Evolutionary conservation across 2,329 filamentous ascomycete genomes (phyloP).

Genomic region (Neofusicoccum parvum): DNA sequence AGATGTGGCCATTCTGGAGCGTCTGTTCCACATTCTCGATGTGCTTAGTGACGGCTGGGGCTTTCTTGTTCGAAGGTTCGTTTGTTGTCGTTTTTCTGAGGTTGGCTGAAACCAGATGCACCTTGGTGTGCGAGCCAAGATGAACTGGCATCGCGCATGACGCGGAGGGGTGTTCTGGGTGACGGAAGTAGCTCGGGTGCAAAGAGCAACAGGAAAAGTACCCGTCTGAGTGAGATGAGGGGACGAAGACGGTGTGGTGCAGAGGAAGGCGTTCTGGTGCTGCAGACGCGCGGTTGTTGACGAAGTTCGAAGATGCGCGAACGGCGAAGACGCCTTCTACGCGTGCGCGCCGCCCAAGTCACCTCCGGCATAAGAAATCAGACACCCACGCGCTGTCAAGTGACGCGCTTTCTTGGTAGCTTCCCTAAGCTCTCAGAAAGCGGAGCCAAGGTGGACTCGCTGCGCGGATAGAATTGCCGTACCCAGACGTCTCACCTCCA

Average conservation of each 20-base stretch:
- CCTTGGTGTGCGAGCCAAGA: constrained; percentile 30
- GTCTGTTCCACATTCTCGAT: constrained; percentile 15
- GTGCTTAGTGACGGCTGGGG: constrained; percentile 22
- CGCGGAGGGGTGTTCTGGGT: no score
- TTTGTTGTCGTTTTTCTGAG: constrained; percentile 33
- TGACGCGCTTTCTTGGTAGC: background rate
- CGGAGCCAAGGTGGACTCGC: background rate
- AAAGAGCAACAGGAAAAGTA: background rate
- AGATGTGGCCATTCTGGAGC: constrained; percentile 24
- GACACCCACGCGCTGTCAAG: background rate
- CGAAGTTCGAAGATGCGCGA: background rate
- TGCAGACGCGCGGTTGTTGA: background rate
- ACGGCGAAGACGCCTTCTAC: no score
- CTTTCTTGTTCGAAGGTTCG: constrained; percentile 29
- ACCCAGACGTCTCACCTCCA: background rate
- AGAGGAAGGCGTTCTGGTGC: background rate
- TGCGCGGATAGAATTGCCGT: background rate
- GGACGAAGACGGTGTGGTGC: no score
- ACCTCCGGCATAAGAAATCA: background rate
- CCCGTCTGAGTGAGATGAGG: background rate
- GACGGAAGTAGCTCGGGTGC: background rate
- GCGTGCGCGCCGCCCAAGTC: background rate
- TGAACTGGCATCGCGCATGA: constrained; percentile 36
- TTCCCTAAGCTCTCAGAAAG: no score
- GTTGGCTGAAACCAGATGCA: constrained; percentile 30